Conservation (phyloP, 768 basidiomycete species). For the Boletus pseudo-olivaceus region DNA sequence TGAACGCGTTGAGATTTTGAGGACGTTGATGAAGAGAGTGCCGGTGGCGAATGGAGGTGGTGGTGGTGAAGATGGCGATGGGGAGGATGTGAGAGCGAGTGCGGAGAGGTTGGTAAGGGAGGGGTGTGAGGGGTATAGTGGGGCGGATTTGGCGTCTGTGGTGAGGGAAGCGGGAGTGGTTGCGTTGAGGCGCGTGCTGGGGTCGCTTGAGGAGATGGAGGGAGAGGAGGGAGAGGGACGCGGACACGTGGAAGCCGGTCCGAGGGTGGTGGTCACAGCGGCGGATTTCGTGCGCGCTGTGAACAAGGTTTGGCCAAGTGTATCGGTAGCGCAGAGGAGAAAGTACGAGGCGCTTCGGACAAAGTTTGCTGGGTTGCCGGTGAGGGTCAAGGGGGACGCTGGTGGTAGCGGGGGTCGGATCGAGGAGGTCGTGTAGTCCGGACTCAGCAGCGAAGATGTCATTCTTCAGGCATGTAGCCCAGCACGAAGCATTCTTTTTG, state of each 20-base stretch:
- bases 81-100: slow-evolving; percentile 11
- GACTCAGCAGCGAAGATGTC: background rate
- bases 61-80: background rate
- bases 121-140: slow-evolving; percentile 83
- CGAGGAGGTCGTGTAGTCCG: background rate
- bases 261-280: background rate
- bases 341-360: background rate
- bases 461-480: background rate
- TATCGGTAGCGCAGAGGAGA: background rate
- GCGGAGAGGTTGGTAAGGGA: slow-evolving; percentile 52
- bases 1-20: slow-evolving; percentile 82
- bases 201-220: slow-evolving; percentile 63
- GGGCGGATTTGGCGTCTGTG: slow-evolving; percentile 85
- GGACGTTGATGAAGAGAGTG: slow-evolving; percentile 68
- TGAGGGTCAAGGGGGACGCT: background rate
- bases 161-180: slow-evolving; percentile 87
- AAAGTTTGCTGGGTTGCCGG: background rate
- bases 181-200: slow-evolving; percentile 69
- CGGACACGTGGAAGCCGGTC: background rate
- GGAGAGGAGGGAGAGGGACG: slow-evolving; percentile 8
- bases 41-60: slow-evolving; percentile 42
- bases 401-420: background rate
- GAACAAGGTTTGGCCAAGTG: background rate
- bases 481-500: background rate
- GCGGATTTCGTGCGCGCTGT: background rate